Percentiles rank a stretch among this genome's conserved stretches.
Conservation (phyloP, 495 filamentous ascomycete species). For the Hypoxylon perforatum region DNA sequence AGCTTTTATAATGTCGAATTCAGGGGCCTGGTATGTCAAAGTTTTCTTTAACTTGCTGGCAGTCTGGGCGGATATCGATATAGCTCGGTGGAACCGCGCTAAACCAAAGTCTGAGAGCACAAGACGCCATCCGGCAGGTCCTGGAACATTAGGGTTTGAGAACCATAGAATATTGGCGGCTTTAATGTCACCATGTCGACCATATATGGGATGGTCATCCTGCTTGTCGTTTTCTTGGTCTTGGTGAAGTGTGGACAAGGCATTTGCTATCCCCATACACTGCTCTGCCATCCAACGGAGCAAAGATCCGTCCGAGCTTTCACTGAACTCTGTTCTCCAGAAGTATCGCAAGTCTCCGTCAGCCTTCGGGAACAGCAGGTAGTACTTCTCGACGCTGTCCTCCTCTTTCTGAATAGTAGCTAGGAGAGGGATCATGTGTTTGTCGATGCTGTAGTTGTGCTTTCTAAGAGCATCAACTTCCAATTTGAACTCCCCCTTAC, state of each 20-base stretch:
- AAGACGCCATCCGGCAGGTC: slow-evolving; percentile 12
- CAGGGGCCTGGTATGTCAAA: slow-evolving; percentile 23
- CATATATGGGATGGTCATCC: slow-evolving; percentile 22
- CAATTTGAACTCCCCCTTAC: slow-evolving; percentile 3
- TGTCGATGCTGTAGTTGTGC: slow-evolving; percentile 10
- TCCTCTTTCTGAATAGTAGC: slow-evolving; percentile 24
- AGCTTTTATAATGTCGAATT: slow-evolving; percentile 15
- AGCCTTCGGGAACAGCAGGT: slow-evolving; percentile 29
- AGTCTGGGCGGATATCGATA: slow-evolving; percentile 21
- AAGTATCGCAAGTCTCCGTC: slow-evolving; percentile 18
- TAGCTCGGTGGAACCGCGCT: slow-evolving; percentile 13
- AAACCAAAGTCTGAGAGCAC: slow-evolving; percentile 28
- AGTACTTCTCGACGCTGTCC: slow-evolving; percentile 2
- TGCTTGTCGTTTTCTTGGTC: slow-evolving; percentile 10
- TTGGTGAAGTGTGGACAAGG: slow-evolving; percentile 20
- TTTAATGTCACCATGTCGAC: slow-evolving; percentile 34
- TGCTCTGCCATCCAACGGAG: slow-evolving; percentile 24
- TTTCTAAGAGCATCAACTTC: slow-evolving; percentile 31
- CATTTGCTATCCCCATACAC: slow-evolving; percentile 16
- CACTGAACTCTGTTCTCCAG: slow-evolving; percentile 11
- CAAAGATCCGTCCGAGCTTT: not conserved
- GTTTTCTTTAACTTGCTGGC: slow-evolving; percentile 22
- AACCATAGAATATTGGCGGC: slow-evolving; percentile 33
- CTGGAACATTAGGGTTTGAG: slow-evolving; percentile 1
- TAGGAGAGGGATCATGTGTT: slow-evolving; percentile 23